Percentiles rank a stretch among this genome's conserved stretches.
These are phyloP conservation scores for Boletus mariae DNA, from an alignment of 1,284 basidiomycete genomes.

Conservation along the genomic window DNA sequence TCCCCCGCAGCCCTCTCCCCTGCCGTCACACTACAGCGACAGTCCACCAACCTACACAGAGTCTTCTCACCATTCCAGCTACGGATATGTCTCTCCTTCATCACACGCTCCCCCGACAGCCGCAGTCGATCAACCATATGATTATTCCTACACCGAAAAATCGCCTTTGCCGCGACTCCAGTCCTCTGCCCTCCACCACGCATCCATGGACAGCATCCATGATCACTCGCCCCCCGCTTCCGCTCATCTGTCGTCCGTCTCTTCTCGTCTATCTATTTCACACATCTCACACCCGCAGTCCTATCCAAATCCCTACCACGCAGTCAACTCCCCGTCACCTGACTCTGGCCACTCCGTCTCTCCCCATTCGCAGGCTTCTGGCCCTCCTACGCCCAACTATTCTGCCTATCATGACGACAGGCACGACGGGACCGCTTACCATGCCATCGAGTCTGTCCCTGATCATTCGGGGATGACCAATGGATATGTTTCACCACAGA, in stretches of 20 bases:
- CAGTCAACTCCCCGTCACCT: constrained; percentile 34
- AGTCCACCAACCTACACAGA: constrained; percentile 43
- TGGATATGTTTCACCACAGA: constrained; percentile 32
- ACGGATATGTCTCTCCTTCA: constrained; percentile 39
- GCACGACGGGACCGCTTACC: constrained; percentile 33
- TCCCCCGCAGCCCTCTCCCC: constrained; percentile 30
- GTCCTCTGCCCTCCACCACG: constrained; percentile 25
- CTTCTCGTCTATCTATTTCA: constrained; percentile 36
- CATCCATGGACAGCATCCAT: constrained; percentile 30
- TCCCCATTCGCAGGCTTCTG: constrained; percentile 43
- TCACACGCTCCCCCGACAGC: constrained; percentile 22
- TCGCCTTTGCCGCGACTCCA: constrained; percentile 30
- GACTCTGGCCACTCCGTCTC: constrained; percentile 43
- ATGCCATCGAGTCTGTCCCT: constrained; percentile 26
- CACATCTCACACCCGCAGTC: constrained; percentile 37
- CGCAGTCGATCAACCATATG: constrained; percentile 27
- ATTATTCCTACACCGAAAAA: constrained; percentile 32
- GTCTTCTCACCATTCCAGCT: constrained; percentile 40
- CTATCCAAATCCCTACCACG: constrained; percentile 37
- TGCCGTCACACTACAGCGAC: constrained; percentile 31
- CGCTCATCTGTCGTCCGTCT: constrained; percentile 30
- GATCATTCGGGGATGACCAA: constrained; percentile 29
- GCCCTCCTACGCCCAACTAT: constrained; percentile 48
- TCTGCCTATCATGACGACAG: constrained; percentile 43
- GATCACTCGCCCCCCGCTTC: constrained; percentile 31